These are phyloP conservation scores for Russula compacta DNA, from an alignment of 768 basidiomycete species.

Conservation along the genomic window DNA sequence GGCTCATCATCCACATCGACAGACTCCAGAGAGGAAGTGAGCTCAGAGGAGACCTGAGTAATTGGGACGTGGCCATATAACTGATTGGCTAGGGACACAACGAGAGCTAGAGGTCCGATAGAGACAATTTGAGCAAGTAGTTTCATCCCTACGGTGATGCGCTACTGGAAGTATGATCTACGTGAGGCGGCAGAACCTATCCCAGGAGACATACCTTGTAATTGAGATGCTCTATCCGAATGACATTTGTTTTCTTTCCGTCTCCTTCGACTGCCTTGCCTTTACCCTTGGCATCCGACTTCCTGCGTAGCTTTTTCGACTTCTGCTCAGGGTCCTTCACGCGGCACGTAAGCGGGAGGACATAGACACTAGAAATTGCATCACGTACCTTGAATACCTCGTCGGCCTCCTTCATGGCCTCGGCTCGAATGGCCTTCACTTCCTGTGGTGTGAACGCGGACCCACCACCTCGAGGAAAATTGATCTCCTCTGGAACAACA, in stretches of 20 bases:
- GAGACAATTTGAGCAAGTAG: constrained; percentile 81
- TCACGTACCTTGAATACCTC: constrained; percentile 57
- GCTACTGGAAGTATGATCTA: constrained; percentile 35
- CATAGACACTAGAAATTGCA: not conserved
- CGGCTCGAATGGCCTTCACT: constrained; percentile 75
- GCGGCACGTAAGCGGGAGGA: not conserved
- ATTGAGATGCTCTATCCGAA: constrained; percentile 85
- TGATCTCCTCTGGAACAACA: constrained; percentile 58
- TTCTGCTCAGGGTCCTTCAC: constrained; percentile 24
- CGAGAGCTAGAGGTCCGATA: constrained; percentile 79
- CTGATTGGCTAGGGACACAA: constrained; percentile 94
- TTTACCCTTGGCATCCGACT: constrained; percentile 34
- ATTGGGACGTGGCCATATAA: constrained; percentile 91
- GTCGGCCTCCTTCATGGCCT: constrained; percentile 79
- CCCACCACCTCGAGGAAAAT: constrained; percentile 95
- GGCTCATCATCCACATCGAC: constrained; percentile 41
- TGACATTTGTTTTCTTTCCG: constrained; percentile 40
- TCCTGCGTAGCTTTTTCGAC: constrained; percentile 40
- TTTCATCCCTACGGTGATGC: constrained; percentile 75
- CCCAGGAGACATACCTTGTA: constrained; percentile 57
- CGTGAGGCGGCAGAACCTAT: not conserved
- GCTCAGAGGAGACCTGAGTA: constrained; percentile 76
- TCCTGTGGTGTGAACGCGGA: constrained; percentile 82
- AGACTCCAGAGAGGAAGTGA: constrained; percentile 63
- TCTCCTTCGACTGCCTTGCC: constrained; percentile 26